Conservation (phyloP, 495 filamentous ascomycete genomes). For the Apodospora peruviana region DNA sequence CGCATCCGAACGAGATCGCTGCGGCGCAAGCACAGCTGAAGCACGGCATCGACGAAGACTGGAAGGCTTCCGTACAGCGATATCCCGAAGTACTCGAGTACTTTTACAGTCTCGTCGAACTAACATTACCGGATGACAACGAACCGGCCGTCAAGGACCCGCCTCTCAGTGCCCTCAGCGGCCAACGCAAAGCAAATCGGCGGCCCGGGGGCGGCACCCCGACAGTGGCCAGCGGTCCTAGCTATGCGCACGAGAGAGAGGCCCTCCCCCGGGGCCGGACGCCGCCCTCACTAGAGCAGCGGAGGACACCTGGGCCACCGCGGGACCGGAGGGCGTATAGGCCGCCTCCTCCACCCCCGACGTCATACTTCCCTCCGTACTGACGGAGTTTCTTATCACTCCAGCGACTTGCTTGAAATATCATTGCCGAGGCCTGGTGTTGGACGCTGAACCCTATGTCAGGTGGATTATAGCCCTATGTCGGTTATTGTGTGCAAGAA, state of each 20-base stretch:
- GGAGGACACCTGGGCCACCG: conserved; percentile 26
- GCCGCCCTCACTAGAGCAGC: conserved; percentile 26
- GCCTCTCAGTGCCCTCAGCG: conserved; percentile 47
- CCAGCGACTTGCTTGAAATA: no score
- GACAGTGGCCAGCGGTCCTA: conserved; percentile 30
- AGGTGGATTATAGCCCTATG: no score
- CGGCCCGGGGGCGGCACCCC: conserved; percentile 17
- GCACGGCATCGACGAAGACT: conserved; percentile 68
- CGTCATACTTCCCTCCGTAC: conserved; percentile 18
- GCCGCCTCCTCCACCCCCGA: conserved; percentile 20
- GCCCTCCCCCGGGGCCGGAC: conserved; percentile 23
- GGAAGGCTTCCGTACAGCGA: conserved; percentile 59
- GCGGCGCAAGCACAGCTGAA: conserved; percentile 56
- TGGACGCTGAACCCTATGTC: no score
- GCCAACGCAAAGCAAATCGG: conserved; percentile 32
- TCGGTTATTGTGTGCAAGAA: no score
- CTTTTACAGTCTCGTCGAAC: conserved; percentile 59
- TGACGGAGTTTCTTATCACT: background rate
- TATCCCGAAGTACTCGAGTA: conserved; percentile 73
- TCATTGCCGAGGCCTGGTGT: no score
- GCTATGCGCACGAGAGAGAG: conserved; percentile 23
- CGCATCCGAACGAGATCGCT: conserved; percentile 52
- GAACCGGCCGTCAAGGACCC: conserved; percentile 50
- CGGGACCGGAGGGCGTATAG: conserved; percentile 18
- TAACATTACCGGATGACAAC: conserved; percentile 51